Base-by-base conservation (phyloP, 805 yeast genomes). In the Kazachstania martiniae region DNA sequence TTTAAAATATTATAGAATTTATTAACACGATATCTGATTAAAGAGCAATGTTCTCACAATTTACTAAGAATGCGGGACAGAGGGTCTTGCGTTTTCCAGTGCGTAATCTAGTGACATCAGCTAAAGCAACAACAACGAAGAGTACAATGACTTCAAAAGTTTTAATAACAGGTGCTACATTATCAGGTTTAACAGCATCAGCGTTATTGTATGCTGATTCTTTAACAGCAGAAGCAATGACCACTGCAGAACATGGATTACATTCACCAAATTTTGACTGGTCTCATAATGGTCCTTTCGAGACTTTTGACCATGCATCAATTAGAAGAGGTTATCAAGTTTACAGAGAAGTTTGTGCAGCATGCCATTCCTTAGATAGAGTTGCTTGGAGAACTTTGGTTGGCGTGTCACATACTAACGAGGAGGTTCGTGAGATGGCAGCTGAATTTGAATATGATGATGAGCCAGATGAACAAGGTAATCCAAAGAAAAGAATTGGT, bases 241-340 rank as follows among this genome's bases (percentile, higher is more conserved):
- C 98, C 35, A 93, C 91, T 46, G 95, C 97, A 47, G 98, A 91
- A 68, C 97, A 91, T 66, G 98, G 98, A 48, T 73, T 91, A 58
- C 98, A 91, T 62, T 79, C 98, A 23, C 95, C 97, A 42, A 77
- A 77, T 37, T 87, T 70, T 61, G 80, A 75, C 36, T 91, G 97
- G 97, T 72, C 95, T 27, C 97, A 89, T 65, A 76, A 72, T 53
- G 96, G 96, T 47, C 81, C 85, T 77, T 72, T 86, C 48, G 78
- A 77, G 49, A 70, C 94, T 34, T 87, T 85, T 48, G 96, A 87
- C 68, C 96, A 87, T 63, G 86, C 85, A 38, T 78, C 94, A 35
- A 83, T 91, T 56, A 83, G 98, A 72, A 86, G 98, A 74, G 98
- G 98, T 50, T 91, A 80, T 78, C 96, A 85, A 62, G 98, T 91